Base-by-base conservation (phyloP, 345 rosid genomes). In the Turritis glabra region DNA sequence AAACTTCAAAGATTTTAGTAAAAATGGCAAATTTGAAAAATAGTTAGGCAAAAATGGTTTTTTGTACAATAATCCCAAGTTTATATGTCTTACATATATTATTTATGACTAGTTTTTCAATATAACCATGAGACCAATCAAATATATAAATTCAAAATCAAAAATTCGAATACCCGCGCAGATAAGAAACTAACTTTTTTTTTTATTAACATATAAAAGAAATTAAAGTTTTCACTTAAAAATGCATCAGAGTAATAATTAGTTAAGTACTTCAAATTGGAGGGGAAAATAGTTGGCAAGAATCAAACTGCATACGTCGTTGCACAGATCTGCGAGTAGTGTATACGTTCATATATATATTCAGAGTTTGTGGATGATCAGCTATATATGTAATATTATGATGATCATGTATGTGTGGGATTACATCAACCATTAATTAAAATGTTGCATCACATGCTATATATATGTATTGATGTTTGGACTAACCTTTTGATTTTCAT, bases 401-500 rank as follows among this genome's bases (percentile, higher is more conserved):
- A 8, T 32, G 35, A 32, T n/a, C 18, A 1, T 43, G 44, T 57
- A 32, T 32, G 47, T 33, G 47, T 70, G 33, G 22, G 46, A 71
- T 46, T 58, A 27, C 57, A 59, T 59, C 67, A 23, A 17, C 75
- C 57, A 22, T n/a, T 58, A 7, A 19, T 44, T 32, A 10, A 44
- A 46, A 57, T 44, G 43, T 19, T 30, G 26, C 64, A 56, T 69
- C 74, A 30, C 12, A 69, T 7, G 29, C n/a, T 8, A 30, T 47
- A 27, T 27, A 29, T 46, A 29, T 46, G 25, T 21, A 46, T 22
- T 57, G 46, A 57, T 44, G 35, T 29, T 29, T 69, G 23, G n/a
- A 56, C n/a, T 43, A 56, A 69, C 26, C 44, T 70, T 46, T 44
- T 70, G 25, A 18, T 32, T 58, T 46, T 58, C 26, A 47, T 2